Percentiles rank a stretch among this genome's conserved stretches.
phyloP scores from a whole-genome alignment of 805 yeast species.

The Wickerhamiella domercqiae region DNA sequence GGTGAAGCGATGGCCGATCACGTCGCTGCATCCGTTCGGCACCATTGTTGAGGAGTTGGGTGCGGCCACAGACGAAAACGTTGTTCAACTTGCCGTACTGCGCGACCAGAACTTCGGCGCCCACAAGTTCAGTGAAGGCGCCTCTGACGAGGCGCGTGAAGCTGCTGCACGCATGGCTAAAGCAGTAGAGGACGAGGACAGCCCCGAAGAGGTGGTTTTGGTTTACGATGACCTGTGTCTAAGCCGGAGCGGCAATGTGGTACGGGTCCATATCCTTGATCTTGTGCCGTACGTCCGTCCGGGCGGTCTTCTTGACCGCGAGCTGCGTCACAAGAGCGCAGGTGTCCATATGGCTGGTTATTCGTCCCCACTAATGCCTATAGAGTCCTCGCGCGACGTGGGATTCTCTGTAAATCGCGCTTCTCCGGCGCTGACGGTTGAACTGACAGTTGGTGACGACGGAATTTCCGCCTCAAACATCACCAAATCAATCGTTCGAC shows the following conservation, averaged over 20 bases:
- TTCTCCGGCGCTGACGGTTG: slow-evolving; percentile 58
- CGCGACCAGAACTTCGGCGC: slow-evolving; percentile 42
- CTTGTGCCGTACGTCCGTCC: slow-evolving; percentile 54
- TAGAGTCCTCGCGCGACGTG: slow-evolving; percentile 27
- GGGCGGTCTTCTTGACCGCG: slow-evolving; percentile 68
- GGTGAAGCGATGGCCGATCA: slow-evolving; percentile 97
- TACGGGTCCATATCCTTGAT: slow-evolving; percentile 73
- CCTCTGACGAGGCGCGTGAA: slow-evolving; percentile 27
- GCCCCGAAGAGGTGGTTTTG: slow-evolving; percentile 3
- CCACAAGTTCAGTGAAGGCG: slow-evolving; percentile 29
- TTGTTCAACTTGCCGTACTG: slow-evolving; percentile 76
- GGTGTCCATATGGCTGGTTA: slow-evolving; percentile 65
- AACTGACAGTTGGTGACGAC: slow-evolving; percentile 66
- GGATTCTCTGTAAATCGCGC: slow-evolving; percentile 40
- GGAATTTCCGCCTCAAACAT: not conserved
- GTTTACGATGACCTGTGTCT: slow-evolving; percentile 10
- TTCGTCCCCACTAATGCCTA: slow-evolving; percentile 45
- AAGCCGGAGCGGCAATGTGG: slow-evolving; percentile 35
- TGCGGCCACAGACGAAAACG: slow-evolving; percentile 52
- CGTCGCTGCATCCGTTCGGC: slow-evolving; percentile 96
- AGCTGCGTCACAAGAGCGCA: slow-evolving; percentile 78
- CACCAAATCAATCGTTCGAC: not conserved
- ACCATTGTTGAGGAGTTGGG: slow-evolving; percentile 81
- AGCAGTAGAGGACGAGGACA: slow-evolving; percentile 4
- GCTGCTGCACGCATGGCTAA: slow-evolving; percentile 10